Base-by-base conservation (phyloP, 306 rosid genomes). In the Quercus wislizeni region DNA sequence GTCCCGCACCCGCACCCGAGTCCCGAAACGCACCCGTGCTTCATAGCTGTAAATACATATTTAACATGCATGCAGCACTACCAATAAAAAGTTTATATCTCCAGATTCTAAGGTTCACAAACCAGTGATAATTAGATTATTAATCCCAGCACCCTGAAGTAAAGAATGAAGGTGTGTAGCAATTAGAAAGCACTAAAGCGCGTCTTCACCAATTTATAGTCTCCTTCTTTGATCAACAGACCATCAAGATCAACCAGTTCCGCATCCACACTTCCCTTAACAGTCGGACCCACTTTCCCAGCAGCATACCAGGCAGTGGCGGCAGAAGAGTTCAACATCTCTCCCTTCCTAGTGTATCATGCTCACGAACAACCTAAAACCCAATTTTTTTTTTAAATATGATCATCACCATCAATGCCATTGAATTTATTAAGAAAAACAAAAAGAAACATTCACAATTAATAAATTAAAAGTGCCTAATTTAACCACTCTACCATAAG, bases 181-280 rank as follows among this genome's bases (percentile, higher is more conserved):
- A 83, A 92, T 23, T 23, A 95, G 84, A 95, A 95, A 33, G 96
- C 97, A 85, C 99, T 92, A 70, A 92, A 92, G 73, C 98, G 84
- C 20, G 96, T 95, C 83, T 92, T 95, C 59, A 91, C 99, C 77
- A 95, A 62, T 79, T 92, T 90, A 77, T 90, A 92, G 73, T 92
- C 99, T 68, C 89, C 97, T 85, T 91, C 97, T 86, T 82, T 80
- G 25, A 92, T 85, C 77, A 81, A 89, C 58, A 95, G 79, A 51
- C 99, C 98, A 69, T 92, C 93, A 38, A 38, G 11, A 38, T 38
- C 46, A 27, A 89, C 92, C 63, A 91, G 83, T 62, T 95, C 98
- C 33, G 92, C 87, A 62, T 98, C 99, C 73, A 33, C 78, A 41
- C 74, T 83, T 81, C 92, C 98, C 86, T 88, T 88, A 5, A 72